Evolutionary conservation across 139 green algal species (phyloP).

Genomic region (Tetradesmus lagerheimii): DNA sequence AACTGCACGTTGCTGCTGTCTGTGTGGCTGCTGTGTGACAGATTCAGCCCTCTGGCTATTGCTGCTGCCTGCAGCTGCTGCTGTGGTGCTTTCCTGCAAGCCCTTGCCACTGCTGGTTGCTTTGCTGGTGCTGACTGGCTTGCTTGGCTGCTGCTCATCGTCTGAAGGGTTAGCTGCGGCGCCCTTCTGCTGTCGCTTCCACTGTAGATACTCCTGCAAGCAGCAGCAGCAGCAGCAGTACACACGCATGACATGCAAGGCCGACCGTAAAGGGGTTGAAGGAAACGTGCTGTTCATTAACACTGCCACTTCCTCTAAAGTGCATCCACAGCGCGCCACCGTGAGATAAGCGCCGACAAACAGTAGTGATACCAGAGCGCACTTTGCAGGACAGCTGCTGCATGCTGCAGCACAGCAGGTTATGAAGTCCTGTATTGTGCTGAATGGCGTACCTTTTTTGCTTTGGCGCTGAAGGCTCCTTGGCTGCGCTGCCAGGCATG

Average conservation of each 20-base stretch:
- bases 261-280: neutral
- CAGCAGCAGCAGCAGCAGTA: neutral
- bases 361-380: neutral
- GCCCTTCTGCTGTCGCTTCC: slow-evolving; percentile 55
- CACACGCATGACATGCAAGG: neutral
- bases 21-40: neutral
- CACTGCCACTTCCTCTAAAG: neutral
- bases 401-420: neutral
- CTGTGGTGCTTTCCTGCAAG: neutral
- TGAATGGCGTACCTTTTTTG: slow-evolving; percentile 49
- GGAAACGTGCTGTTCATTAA: neutral
- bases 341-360: too few relatives aligned
- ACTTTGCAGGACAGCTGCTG: neutral
- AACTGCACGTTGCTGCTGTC: neutral
- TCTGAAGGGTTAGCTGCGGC: neutral
- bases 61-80: neutral
- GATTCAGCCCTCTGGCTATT: neutral
- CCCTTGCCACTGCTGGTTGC: neutral
- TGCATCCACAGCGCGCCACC: too few relatives aligned
- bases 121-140: neutral
- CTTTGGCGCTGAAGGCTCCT: slow-evolving; percentile 50
- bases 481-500: slow-evolving; percentile 37
- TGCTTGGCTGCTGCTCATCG: slow-evolving; percentile 2
- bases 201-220: slow-evolving; percentile 44
- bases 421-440: neutral